Conservation (phyloP, 805 yeast species). For the Ogataea populi-albae region DNA sequence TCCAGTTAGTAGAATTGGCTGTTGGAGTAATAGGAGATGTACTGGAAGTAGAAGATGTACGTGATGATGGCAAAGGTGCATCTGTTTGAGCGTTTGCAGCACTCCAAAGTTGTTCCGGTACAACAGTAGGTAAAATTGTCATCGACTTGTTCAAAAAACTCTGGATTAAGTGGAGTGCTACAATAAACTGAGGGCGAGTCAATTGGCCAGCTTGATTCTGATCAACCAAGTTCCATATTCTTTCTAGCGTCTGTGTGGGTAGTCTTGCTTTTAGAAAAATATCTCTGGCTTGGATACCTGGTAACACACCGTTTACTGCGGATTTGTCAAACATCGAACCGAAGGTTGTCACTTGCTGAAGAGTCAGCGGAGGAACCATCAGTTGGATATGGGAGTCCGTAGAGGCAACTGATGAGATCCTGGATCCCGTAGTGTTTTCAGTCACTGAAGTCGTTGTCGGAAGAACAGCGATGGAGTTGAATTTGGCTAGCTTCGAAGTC, state of each 20-base stretch:
- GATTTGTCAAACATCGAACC: conserved; percentile 73
- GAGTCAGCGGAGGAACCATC: conserved; percentile 52
- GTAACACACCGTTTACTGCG: conserved; percentile 51
- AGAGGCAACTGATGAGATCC: conserved; percentile 36
- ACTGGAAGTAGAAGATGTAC: conserved; percentile 4
- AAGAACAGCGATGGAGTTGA: conserved; percentile 38
- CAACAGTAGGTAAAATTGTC: conserved; percentile 38
- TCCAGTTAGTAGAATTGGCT: conserved; percentile 45
- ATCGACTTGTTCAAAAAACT: conserved; percentile 63
- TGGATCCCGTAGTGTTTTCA: conserved; percentile 23
- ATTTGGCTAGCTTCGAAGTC: conserved; percentile 61
- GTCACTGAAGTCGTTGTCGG: conserved; percentile 34
- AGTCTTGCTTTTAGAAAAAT: conserved; percentile 87
- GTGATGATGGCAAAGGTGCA: conserved; percentile 15
- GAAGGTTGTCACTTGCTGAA: conserved; percentile 60
- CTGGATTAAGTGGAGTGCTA: conserved; percentile 95
- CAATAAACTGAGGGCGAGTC: conserved; percentile 69
- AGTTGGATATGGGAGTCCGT: conserved; percentile 23
- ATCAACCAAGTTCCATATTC: conserved; percentile 88
- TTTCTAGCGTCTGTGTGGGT: conserved; percentile 73
- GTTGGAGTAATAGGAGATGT: conserved; percentile 8
- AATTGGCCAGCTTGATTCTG: conserved; percentile 70
- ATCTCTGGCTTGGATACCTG: conserved; percentile 78
- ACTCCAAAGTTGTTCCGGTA: conserved; percentile 35
- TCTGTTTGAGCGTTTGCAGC: conserved; percentile 24